Percentiles rank a stretch among this genome's conserved stretches.
Conservation (phyloP, 2,329 filamentous ascomycete genomes). For the Neopestalotiopsis sp. region DNA sequence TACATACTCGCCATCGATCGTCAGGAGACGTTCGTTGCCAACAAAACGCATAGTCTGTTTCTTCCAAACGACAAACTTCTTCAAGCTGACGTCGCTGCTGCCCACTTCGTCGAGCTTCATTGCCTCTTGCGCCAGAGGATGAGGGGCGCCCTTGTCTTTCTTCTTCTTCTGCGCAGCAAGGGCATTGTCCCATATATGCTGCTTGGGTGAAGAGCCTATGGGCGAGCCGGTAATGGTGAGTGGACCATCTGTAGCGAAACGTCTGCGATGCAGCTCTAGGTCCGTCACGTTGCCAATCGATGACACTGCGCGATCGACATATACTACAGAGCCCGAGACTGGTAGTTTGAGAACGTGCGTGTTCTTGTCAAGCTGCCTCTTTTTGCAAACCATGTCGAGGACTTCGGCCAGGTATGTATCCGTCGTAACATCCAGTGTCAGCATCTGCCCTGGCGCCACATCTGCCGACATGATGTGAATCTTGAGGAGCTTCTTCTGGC, state of each 20-base stretch:
- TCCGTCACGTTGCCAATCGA: slow-evolving; percentile 77
- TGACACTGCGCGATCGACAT: slow-evolving; percentile 78
- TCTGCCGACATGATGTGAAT: slow-evolving; percentile 76
- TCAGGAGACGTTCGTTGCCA: slow-evolving; percentile 75
- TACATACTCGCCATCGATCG: slow-evolving; percentile 85
- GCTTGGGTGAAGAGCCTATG: slow-evolving; percentile 72
- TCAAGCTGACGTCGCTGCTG: slow-evolving; percentile 61
- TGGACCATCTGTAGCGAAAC: slow-evolving; percentile 77
- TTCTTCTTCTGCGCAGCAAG: slow-evolving; percentile 51
- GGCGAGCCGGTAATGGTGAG: slow-evolving; percentile 72
- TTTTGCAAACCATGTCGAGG: slow-evolving; percentile 77
- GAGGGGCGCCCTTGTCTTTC: slow-evolving; percentile 62
- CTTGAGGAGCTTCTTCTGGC: slow-evolving; percentile 72
- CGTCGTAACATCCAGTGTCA: slow-evolving; percentile 77
- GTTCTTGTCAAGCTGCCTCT: slow-evolving; percentile 78
- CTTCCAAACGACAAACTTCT: slow-evolving; percentile 80
- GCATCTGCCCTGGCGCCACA: slow-evolving; percentile 72
- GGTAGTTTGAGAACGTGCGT: slow-evolving; percentile 80
- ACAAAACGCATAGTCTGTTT: slow-evolving; percentile 85
- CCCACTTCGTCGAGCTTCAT: slow-evolving; percentile 64
- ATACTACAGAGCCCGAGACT: slow-evolving; percentile 74
- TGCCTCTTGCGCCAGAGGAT: slow-evolving; percentile 71
- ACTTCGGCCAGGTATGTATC: slow-evolving; percentile 85
- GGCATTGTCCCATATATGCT: slow-evolving; percentile 55
- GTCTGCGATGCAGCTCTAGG: slow-evolving; percentile 75